Percentiles rank a stretch among this genome's conserved stretches.
Evolutionary conservation across 75 land plant species (phyloP).

Genomic region (Selaginella tamariscina): DNA sequence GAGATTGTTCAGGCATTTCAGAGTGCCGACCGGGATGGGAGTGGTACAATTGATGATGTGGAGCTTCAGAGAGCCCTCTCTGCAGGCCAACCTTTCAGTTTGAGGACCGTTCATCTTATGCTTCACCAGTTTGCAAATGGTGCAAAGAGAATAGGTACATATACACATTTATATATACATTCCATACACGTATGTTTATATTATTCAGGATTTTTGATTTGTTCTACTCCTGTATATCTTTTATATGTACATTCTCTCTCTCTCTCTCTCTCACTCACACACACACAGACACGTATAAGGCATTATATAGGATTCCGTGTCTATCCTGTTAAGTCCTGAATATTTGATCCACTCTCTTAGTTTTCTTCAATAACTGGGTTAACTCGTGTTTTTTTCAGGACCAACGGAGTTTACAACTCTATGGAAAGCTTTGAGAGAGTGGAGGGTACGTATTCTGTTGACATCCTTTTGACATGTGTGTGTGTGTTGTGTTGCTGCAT

Average conservation of each 20-base stretch:
- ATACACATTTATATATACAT: no score
- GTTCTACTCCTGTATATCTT: no score
- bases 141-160: slow-evolving; percentile 54
- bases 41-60: slow-evolving; percentile 75
- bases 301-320: no score
- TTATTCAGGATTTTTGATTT: no score
- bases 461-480: no score
- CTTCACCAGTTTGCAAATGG: slow-evolving; percentile 52
- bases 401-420: slow-evolving; percentile 54
- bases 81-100: slow-evolving; percentile 51
- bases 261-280: no score
- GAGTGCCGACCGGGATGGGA: slow-evolving; percentile 60
- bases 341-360: not conserved
- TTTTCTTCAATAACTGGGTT: not conserved
- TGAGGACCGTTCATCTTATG: slow-evolving; percentile 72
- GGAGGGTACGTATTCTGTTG: slow-evolving; percentile 47
- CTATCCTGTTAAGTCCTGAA: no score
- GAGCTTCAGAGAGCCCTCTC: slow-evolving; percentile 66
- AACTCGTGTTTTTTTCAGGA: slow-evolving; percentile 22
- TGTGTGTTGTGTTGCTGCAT: no score
- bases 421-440: slow-evolving; percentile 58
- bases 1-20: slow-evolving; percentile 56
- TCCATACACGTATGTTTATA: no score
- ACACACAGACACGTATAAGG: no score
- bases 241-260: no score